A percentile compares a stretch with the other conserved stretches of the same genome.
phyloP scores from a whole-genome alignment of 2,329 filamentous ascomycete genomes.

The Daldinia eschscholtzii region DNA sequence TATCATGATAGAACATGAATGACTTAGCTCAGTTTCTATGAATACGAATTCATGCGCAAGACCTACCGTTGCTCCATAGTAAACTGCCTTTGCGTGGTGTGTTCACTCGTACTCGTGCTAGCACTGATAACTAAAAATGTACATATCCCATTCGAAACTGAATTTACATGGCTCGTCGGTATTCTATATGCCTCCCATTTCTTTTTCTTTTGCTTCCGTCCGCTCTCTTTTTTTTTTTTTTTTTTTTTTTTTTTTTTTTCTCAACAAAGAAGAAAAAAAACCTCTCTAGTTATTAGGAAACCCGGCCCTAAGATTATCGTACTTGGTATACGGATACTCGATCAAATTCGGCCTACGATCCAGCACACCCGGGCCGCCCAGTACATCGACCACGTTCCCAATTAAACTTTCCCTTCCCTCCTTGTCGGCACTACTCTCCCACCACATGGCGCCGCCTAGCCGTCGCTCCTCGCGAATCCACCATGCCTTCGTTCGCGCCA shows the following conservation, averaged over 20 bases:
- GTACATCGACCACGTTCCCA: constrained; percentile 68
- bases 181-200: no score
- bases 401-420: constrained; percentile 76
- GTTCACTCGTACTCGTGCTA: background rate
- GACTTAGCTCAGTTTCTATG: constrained; percentile 24
- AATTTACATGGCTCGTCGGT: no score
- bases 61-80: background rate
- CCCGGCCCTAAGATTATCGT: constrained; percentile 75
- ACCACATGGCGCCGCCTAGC: constrained; percentile 96
- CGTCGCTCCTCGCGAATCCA: constrained; percentile 74
- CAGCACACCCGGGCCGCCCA: constrained; percentile 67
- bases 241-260: background rate
- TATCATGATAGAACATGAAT: constrained; percentile 32
- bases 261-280: no score
- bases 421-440: constrained; percentile 88
- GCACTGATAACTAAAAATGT: no score
- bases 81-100: background rate
- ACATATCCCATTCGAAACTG: no score
- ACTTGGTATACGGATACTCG: constrained; percentile 74
- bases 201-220: no score
- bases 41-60: constrained; percentile 28
- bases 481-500: constrained; percentile 76
- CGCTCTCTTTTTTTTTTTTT: background rate
- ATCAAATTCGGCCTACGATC: constrained; percentile 70
- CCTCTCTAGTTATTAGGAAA: constrained; percentile 60